Evolutionary conservation across 768 basidiomycete species (phyloP), one percentile per base, ranked within the genome.

Genomic region (Infundibulicybe gibba): DNA sequence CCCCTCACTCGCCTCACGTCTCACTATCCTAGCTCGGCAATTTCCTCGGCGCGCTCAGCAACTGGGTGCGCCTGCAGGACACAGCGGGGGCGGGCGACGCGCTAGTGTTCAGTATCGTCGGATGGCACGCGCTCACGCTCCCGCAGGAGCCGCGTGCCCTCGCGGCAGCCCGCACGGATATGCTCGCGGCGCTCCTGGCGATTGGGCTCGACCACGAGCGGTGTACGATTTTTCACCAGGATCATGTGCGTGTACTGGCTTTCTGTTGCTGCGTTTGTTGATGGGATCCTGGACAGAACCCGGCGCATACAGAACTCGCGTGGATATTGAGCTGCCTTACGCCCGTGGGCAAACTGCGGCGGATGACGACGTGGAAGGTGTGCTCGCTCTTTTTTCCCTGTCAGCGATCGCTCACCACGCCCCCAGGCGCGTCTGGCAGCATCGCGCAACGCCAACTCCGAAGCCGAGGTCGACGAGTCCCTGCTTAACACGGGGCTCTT

Each of bases 341-440:
- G 0, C 85, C 92, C 0, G 73, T 94, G 16, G 91, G 92, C 9
- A 83, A 82, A 54, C 67, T 97, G 9, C 80, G 83, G 34, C 67
- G 94, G 37, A 97, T 97, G 95, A 97, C 94, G 3, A 93, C 91
- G 0, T 97, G 94, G 93, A 98, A 97, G 80, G 92, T 89, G 49
- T 21, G 70, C 50, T 13, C 13, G 32, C 11, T 30, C 15, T 5
- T n/a, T n/a, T n/a, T n/a, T n/a, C n/a, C n/a, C n/a, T n/a, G n/a
- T n/a, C n/a, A n/a, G n/a, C n/a, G n/a, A n/a, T n/a, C n/a, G n/a
- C n/a, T n/a, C n/a, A n/a, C n/a, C n/a, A n/a, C n/a, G n/a, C n/a
- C n/a, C n/a, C n/a, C 56, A 94, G 91, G 79, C 87, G 9, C 82
- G 88, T 49, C 68, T 94, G 3, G 88, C 85, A 10, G 75, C 79